Base-by-base conservation (phyloP, 2,329 filamentous ascomycete genomes). In the Penicillium polonicum region DNA sequence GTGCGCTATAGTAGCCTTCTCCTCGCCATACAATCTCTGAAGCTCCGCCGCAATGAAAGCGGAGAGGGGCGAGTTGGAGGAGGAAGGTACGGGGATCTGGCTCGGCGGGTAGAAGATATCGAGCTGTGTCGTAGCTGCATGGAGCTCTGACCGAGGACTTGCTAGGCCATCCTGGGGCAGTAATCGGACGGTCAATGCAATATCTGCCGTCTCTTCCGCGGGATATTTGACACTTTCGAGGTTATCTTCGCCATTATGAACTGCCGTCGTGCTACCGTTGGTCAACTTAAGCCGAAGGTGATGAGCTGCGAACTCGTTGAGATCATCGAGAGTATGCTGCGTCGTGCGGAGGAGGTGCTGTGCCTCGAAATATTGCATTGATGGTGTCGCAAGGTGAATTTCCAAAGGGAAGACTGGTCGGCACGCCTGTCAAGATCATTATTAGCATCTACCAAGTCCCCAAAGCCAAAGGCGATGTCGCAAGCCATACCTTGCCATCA, bases 401-500 rank as follows among this genome's bases (percentile, higher is more conserved):
- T 88, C 87, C 21, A 97, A 82, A 8, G 94, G 92, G 65, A 97
- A 96, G 19, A 92, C 89, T 31, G 92, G 90, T 66, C 88, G 88
- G 75, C 93, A 97, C 57, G 89, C 87, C 92, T 97, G 65, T 39
- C 64, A 25, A 51, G 46, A 56, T 51, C 57, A 42, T 45, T 39
- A 33, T 65, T 44, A 62, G 59, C 36, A 43, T 48, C 44, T 42
- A 15, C 23, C 39, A 48, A 12, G 27, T 23, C 36, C 39, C 33
- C 21, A 27, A 38, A 10, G 12, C 9, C 39, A 36, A 19, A 33
- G 57, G 48, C 25, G 39, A 44, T 48, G 27, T 9, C 27, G 41
- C 41, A 23, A 31, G 36, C 36, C 43, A 21, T 74, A 95, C 92
- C 83, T 89, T 91, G 63, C 92, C 92, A 69, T 95, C 90, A 10